Percentiles rank a stretch among this genome's conserved stretches.
Conservation (phyloP, 2,329 filamentous ascomycete species). For the Microdochium nivale region DNA sequence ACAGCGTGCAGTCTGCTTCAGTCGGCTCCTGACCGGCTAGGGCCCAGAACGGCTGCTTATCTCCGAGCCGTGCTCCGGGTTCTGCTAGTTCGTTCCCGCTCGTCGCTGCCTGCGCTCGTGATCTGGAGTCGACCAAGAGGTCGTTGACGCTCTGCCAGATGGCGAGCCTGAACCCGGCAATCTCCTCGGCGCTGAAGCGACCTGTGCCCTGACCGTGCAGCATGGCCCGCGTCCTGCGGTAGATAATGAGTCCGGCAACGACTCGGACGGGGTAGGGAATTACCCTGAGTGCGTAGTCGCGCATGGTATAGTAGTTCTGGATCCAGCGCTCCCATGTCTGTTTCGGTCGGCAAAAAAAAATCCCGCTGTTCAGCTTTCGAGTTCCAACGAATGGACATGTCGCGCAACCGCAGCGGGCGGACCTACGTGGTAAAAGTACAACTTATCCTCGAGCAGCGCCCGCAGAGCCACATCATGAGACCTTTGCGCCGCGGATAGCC, state of each 20-base stretch:
- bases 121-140: constrained; percentile 29
- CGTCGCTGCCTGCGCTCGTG: constrained; percentile 1
- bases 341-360: too few species aligned
- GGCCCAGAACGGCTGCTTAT: constrained; percentile 43
- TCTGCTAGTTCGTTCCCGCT: too few species aligned
- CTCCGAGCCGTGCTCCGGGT: too few species aligned
- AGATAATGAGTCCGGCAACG: constrained; percentile 39
- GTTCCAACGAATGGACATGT: too few species aligned
- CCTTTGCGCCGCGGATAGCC: constrained; percentile 25
- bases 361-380: too few species aligned
- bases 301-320: too few species aligned
- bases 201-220: constrained; percentile 48
- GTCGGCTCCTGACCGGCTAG: constrained; percentile 43
- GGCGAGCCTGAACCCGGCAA: constrained; percentile 32
- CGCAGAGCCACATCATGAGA: constrained; percentile 42
- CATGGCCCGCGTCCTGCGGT: constrained; percentile 31
- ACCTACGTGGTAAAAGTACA: constrained; percentile 51
- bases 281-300: too few species aligned
- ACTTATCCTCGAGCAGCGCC: constrained; percentile 50
- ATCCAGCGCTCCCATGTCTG: too few species aligned
- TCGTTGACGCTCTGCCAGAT: constrained; percentile 44
- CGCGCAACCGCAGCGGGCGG: too few species aligned
- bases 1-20: constrained; percentile 48
- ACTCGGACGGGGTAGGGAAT: constrained; percentile 29
- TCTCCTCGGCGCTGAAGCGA: constrained; percentile 41